phyloP scores from a whole-genome alignment of 164 flowering plant species.

The Vitis riparia region DNA sequence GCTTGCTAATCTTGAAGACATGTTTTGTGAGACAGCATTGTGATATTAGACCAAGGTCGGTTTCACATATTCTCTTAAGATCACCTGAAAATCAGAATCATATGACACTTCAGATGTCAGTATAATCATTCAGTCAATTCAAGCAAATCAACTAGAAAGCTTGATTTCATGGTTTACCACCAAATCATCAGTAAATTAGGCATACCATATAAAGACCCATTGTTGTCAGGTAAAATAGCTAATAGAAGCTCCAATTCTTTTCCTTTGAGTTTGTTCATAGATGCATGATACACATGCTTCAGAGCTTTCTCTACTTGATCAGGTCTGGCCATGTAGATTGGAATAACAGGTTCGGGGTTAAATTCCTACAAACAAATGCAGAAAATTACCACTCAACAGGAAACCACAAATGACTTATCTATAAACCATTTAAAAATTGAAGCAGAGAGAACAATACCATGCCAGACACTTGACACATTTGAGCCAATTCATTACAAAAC shows the following conservation, averaged over 20 bases:
- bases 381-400: not conserved
- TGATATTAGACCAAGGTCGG: slow-evolving; percentile 87
- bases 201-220: slow-evolving; percentile 80
- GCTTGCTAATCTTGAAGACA: slow-evolving; percentile 85
- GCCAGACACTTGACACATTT: slow-evolving; percentile 88
- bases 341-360: slow-evolving; percentile 70
- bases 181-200: not conserved
- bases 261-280: slow-evolving; percentile 63
- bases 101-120: not conserved
- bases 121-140: not conserved
- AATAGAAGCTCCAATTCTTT: slow-evolving; percentile 71
- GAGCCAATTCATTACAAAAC: slow-evolving; percentile 74
- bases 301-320: slow-evolving; percentile 81
- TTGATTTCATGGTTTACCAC: not conserved
- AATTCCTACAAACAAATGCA: slow-evolving; percentile 51
- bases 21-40: slow-evolving; percentile 94
- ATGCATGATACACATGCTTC: slow-evolving; percentile 62
- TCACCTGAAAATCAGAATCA: slow-evolving; percentile 48
- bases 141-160: slow-evolving; percentile 2
- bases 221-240: slow-evolving; percentile 74
- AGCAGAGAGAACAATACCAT: slow-evolving; percentile 42
- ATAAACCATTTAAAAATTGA: no score
- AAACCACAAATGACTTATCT: no score
- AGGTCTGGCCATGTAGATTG: slow-evolving; percentile 59
- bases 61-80: slow-evolving; percentile 92